Percentiles rank a stretch among this genome's conserved stretches.
Conservation (phyloP, 371 early-diverging fungal genomes). For the Entomophthora muscae region DNA sequence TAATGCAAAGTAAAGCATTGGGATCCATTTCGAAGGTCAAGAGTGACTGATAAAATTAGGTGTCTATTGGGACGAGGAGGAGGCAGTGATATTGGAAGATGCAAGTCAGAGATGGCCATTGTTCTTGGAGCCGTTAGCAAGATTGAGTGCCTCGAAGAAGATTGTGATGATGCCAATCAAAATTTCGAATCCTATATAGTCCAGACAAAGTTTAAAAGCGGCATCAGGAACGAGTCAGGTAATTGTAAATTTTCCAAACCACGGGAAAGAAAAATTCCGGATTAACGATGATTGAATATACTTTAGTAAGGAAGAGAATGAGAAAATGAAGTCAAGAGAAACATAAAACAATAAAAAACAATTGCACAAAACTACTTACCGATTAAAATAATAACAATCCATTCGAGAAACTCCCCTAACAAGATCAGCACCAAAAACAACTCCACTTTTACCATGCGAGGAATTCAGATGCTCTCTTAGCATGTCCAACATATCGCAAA, state of each 20-base stretch:
- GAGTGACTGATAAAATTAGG: no score
- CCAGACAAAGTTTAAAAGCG: neutral
- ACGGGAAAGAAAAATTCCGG: slow-evolving; percentile 9
- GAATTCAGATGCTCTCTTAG: slow-evolving; percentile 60
- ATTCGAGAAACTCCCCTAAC: slow-evolving; percentile 5
- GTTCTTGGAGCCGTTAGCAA: slow-evolving; percentile 1
- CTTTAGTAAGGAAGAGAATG: slow-evolving; percentile 6
- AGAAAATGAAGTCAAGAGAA: slow-evolving; percentile 1
- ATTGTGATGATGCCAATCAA: slow-evolving; percentile 63
- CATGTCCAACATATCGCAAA: slow-evolving; percentile 65
- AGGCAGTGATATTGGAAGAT: no score
- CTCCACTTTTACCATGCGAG: slow-evolving; percentile 60
- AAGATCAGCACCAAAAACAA: slow-evolving; percentile 20
- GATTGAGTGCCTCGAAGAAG: slow-evolving; percentile 33
- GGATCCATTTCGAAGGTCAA: no score
- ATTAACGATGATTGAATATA: slow-evolving; percentile 6
- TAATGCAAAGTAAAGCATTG: no score
- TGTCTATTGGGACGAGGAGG: no score
- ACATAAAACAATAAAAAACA: slow-evolving; percentile 8
- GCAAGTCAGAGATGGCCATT: slow-evolving; percentile 5
- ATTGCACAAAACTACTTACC: neutral
- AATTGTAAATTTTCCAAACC: neutral
- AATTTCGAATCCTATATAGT: slow-evolving; percentile 43
- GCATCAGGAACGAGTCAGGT: neutral
- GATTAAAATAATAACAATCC: slow-evolving; percentile 9